Evolutionary conservation across 2,329 filamentous ascomycete species (phyloP), one percentile per base, ranked within the genome.

Genomic region (Fusarium floridanum): DNA sequence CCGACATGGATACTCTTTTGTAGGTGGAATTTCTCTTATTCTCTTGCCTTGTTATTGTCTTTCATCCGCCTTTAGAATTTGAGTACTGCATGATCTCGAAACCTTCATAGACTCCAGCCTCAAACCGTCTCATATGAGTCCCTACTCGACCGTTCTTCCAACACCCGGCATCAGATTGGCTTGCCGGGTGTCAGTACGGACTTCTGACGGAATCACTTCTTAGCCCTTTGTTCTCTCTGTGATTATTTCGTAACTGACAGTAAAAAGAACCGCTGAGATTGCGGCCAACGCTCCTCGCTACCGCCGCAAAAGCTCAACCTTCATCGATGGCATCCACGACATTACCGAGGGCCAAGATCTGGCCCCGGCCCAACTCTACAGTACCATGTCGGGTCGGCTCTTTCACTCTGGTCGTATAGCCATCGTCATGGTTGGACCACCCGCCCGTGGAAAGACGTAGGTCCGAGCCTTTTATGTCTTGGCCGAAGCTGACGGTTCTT

Each of bases 321-420:
- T 97, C 82, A 95, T 98, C 79, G 97, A 98, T 87, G 96, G 94
- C 75, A 98, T 98, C 79, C 96, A 98, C 84, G 96, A 98, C 86
- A 88, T 97, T 64, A 91, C 94, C 10, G 93, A 95, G 81, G 95
- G 95, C 79, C 85, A 86, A 73, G 87, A 96, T 77, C 91, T 97
- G 90, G 97, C 97, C 6, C 97, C 97, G 34, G 97, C 97, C 76
- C 97, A 99, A 85, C 89, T 99, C 55, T 99, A 99, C 86, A 98
- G 95, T 83, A 99, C 97, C 63, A 97, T 98, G 89, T 98, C 96
- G 57, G 97, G 97, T 59, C 91, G 97, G 48, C 91, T 99, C 34
- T 99, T 99, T 82, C 97, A 99, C 84, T 98, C 97, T 24, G 97
- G 97, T 57, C 92, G 96, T 67, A 99, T 99, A 81, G 96, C 96